A percentile compares a stretch with the other conserved stretches of the same genome.
These are phyloP conservation scores for Nepenthes alata DNA, from an alignment of 179 eudicot genomes.

Conservation along the genomic window DNA sequence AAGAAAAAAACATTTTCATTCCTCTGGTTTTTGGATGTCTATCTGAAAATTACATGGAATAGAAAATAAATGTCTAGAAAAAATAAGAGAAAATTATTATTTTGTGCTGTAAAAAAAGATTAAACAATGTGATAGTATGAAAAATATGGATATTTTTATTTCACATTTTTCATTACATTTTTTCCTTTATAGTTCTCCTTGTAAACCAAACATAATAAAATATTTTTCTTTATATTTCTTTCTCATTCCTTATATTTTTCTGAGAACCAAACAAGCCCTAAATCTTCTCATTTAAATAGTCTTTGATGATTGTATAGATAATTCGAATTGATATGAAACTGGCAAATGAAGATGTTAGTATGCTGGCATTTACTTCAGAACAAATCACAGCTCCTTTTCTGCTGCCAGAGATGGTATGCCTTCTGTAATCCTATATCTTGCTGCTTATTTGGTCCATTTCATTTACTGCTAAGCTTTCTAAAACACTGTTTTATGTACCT, in stretches of 20 bases:
- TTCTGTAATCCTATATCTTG: background rate
- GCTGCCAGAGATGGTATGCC: constrained; percentile 79
- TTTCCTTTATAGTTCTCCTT: no score
- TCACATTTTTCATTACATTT: no score
- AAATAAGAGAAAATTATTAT: no score
- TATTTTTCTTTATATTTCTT: background rate
- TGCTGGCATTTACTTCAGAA: constrained; percentile 91
- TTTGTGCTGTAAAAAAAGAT: no score
- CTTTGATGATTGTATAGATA: constrained; percentile 24
- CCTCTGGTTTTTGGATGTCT: no score
- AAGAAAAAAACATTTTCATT: no score
- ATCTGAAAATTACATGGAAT: no score
- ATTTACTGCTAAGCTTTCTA: background rate
- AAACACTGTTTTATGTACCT: background rate
- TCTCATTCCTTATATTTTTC: background rate
- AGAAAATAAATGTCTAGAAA: no score
- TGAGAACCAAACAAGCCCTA: background rate
- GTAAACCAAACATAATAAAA: no score
- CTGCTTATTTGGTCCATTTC: background rate
- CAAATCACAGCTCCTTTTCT: constrained; percentile 85
- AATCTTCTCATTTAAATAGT: constrained; percentile 8
- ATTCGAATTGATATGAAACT: constrained; percentile 90
- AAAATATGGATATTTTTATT: no score
- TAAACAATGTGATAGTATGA: no score
- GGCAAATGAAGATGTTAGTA: constrained; percentile 91